Evolutionary conservation across 139 green algal species (phyloP).

Genomic region (Chlamydomonas incerta): DNA sequence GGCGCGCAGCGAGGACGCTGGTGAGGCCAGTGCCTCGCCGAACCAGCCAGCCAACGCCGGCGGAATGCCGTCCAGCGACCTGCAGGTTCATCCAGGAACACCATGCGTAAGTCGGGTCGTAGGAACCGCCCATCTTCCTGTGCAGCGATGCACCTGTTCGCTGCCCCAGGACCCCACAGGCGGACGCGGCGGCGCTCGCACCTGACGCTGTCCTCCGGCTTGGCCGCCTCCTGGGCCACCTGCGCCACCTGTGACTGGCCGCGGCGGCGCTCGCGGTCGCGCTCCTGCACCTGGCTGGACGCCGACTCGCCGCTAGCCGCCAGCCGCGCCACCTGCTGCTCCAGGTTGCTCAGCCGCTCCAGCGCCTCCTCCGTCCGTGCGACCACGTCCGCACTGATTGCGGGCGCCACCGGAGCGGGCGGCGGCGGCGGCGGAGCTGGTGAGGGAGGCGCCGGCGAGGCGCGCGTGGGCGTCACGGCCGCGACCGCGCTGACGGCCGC

Average conservation of each 20-base stretch:
- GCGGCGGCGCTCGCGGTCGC: background rate
- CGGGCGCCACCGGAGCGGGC: background rate
- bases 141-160: no score
- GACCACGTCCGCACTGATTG: no score
- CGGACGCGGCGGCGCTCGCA: background rate
- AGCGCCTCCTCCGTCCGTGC: background rate
- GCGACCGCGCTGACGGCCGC: background rate
- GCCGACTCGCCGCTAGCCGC: constrained; percentile 3
- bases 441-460: background rate
- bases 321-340: constrained; percentile 35
- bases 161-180: no score
- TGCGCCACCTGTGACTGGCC: background rate
- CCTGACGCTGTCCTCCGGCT: background rate
- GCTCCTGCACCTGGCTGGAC: constrained; percentile 21
- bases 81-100: background rate
- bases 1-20: background rate
- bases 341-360: background rate
- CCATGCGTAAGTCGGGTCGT: no score
- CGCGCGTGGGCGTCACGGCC: background rate
- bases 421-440: background rate
- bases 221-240: background rate
- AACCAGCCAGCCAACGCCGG: background rate
- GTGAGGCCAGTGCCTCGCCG: background rate
- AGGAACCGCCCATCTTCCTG: no score
- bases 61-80: background rate